Evolutionary conservation across 2,329 filamentous ascomycete species (phyloP), one percentile per base, ranked within the genome.

Genomic region (Raffaelea deltoideospora): DNA sequence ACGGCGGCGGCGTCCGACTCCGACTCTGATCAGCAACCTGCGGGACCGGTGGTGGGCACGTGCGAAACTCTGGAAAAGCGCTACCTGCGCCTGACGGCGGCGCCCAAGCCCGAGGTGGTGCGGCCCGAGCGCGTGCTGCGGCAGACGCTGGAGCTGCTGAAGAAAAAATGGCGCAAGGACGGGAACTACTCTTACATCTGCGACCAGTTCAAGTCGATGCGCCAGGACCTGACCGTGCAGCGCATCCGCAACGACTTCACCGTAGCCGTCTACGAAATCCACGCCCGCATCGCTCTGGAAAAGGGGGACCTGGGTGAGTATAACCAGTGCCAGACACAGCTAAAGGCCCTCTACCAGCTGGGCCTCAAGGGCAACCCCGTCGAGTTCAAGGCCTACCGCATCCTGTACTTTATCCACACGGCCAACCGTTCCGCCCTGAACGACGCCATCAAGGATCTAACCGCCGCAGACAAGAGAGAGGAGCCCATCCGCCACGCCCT

Each of bases 261-360:
- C 20, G 87, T 96, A 45, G 80, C 73, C 44, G 90, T 95, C 33
- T 98, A 98, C 60, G 90, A 98, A 63, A 92, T 88, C 43, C 90
- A 98, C 62, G 90, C 88, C 45, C 79, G 90, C 42, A 96, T 98
- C 61, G 90, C 90, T 48, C 69, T 98, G 60, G 88, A 98, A 62
- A 95, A 92, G 72, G 86, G 83, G 63, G 90, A 98, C 68, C 75
- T 96, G 67, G 88, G 90, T 98, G 90, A 98, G 90, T 98, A 98
- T 90, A 98, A 98, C 67, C 90, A 98, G 72, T 98, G 90, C 62
- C 90, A 98, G 67, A 96, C 90, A 52, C 90, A 98, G 65, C 69
- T 98, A 55, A 84, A 85, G 59, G 85, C 81, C 47, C 67, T 98
- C 52, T 96, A 98, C 62, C 74, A 75, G 57, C 74, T 84, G 63